Conservation (phyloP, 805 yeast genomes). For the Torulaspora gathmanii region DNA sequence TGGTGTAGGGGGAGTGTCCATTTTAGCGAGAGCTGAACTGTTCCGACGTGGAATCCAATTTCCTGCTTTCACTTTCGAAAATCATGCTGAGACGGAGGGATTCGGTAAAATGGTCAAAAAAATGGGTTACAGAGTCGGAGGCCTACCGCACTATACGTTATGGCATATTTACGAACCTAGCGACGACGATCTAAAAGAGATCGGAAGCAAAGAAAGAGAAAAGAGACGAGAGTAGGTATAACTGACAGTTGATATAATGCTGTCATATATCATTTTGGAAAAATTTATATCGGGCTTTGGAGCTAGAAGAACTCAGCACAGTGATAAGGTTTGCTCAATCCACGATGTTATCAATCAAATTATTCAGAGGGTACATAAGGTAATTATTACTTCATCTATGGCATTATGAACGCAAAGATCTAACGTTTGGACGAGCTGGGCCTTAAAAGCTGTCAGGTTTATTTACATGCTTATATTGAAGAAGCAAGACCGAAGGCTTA, state of each 20-base stretch:
- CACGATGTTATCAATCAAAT: neutral
- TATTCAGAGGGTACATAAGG: neutral
- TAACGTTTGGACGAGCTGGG: too few relatives aligned
- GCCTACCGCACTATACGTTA: conserved; percentile 81
- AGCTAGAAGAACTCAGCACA: too few relatives aligned
- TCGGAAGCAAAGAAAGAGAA: conserved; percentile 63
- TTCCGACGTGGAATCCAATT: conserved; percentile 77
- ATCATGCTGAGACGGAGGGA: conserved; percentile 86
- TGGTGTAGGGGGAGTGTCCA: conserved; percentile 86
- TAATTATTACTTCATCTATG: neutral
- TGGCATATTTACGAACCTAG: conserved; percentile 93
- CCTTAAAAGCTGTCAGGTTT: too few relatives aligned
- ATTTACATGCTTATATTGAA: too few relatives aligned
- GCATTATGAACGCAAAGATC: too few relatives aligned
- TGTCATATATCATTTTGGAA: too few relatives aligned
- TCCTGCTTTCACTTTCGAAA: conserved; percentile 78
- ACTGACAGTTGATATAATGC: neutral
- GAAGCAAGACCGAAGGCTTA: too few relatives aligned
- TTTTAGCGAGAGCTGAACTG: conserved; percentile 65
- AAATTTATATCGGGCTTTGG: too few relatives aligned
- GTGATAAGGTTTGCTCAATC: neutral
- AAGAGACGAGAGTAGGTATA: conserved; percentile 43
- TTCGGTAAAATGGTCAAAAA: conserved; percentile 75
- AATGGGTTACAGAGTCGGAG: conserved; percentile 81
- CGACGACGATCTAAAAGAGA: conserved; percentile 71